phyloP scores from a whole-genome alignment of 208 protist genomes.

The Crithidia brevicula region DNA sequence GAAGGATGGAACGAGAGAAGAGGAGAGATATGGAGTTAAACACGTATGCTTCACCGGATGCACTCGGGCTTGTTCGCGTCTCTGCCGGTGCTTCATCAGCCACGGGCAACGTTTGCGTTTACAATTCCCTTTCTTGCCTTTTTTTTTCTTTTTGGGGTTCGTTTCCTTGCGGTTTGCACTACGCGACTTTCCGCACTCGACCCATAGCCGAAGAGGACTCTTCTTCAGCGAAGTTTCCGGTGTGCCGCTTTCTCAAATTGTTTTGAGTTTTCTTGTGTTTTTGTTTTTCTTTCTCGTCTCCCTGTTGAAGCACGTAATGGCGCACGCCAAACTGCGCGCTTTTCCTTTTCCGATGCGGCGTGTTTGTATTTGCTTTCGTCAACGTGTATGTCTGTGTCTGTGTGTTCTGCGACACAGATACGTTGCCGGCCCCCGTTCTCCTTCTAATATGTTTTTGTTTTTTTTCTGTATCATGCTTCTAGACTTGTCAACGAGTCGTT shows the following conservation, averaged over 20 bases:
- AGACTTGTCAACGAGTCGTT: too few relatives aligned
- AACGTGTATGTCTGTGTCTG: neutral
- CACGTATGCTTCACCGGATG: neutral
- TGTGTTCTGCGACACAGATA: neutral
- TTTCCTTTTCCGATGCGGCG: neutral
- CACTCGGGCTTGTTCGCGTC: neutral
- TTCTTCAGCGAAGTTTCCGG: too few relatives aligned
- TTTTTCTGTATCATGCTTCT: neutral
- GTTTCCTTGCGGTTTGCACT: conserved; percentile 7
- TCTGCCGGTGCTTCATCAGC: conserved; percentile 11
- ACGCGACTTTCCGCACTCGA: conserved; percentile 4
- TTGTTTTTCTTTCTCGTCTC: conserved; percentile 6
- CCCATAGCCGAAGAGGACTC: neutral
- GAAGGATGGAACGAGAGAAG: neutral
- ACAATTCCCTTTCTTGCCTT: too few relatives aligned
- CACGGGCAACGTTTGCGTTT: conserved; percentile 7
- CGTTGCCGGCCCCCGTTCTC: neutral
- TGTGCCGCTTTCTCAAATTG: too few relatives aligned
- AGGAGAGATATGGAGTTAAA: neutral
- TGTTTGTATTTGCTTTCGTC: neutral
- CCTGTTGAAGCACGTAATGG: neutral
- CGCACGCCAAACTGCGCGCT: too few relatives aligned
- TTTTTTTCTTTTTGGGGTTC: conserved; percentile 16
- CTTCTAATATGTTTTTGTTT: neutral
- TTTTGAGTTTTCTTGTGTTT: conserved; percentile 5